Evolutionary conservation across 345 rosid genomes (phyloP).

Genomic region (Euphorbia peplus): DNA sequence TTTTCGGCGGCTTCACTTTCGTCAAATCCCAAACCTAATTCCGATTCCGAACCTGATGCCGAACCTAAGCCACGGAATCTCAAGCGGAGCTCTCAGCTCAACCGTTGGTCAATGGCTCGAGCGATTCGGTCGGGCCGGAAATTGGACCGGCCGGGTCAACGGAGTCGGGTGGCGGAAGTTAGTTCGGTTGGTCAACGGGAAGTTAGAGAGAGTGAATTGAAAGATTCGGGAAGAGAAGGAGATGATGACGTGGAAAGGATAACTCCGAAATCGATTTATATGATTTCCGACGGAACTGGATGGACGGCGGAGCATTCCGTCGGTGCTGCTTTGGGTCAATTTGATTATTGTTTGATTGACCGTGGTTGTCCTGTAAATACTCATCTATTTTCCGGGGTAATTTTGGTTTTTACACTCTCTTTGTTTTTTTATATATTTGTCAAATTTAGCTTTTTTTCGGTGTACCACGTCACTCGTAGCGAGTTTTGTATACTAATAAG

Average conservation of each 20-base stretch:
- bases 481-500: too few species aligned
- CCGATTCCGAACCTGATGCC: conserved; percentile 30
- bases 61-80: conserved; percentile 40
- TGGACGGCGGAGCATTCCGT: conserved; percentile 95
- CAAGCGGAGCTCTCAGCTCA: conserved; percentile 68
- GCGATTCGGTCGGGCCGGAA: conserved; percentile 61
- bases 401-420: conserved; percentile 2
- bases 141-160: conserved; percentile 45
- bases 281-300: conserved; percentile 94
- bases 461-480: too few species aligned
- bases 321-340: conserved; percentile 85
- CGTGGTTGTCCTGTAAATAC: conserved; percentile 86
- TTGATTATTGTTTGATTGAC: conserved; percentile 83
- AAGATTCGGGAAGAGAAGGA: conserved; percentile 12
- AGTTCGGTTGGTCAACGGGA: conserved; percentile 11
- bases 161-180: conserved; percentile 17
- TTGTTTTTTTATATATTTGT: not conserved
- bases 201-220: conserved; percentile 24
- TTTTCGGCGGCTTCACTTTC: conserved; percentile 12
- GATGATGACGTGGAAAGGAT: conserved; percentile 25
- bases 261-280: conserved; percentile 62
- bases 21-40: conserved; percentile 17
- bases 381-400: conserved; percentile 92
- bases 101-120: conserved; percentile 87
- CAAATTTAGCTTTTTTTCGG: too few species aligned